Evolutionary conservation across 306 rosid genomes (phyloP).

Genomic region (Ormosia emarginata): DNA sequence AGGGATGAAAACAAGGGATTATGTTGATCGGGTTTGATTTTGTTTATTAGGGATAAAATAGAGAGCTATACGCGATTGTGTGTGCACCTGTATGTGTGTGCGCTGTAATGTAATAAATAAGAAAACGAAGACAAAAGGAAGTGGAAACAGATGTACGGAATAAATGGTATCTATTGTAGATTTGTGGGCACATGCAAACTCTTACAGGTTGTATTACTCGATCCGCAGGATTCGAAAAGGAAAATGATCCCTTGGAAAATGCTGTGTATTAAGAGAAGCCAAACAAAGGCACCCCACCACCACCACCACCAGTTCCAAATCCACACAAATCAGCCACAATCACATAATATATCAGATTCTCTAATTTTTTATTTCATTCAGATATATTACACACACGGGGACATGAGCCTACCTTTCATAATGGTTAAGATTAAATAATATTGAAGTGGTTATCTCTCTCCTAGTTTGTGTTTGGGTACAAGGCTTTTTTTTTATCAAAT

Average conservation of each 20-base stretch:
- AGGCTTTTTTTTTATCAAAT: too few species aligned
- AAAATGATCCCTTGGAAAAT: conserved; percentile 36
- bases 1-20: conserved; percentile 47
- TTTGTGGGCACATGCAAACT: conserved; percentile 75
- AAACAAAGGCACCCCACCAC: conserved; percentile 20
- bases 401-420: conserved; percentile 41
- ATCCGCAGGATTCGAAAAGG: conserved; percentile 39
- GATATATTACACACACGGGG: conserved; percentile 41
- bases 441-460: neutral
- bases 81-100: conserved; percentile 3
- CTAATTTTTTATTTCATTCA: conserved; percentile 9
- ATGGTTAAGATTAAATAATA: conserved; percentile 26
- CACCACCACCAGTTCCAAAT: conserved; percentile 39
- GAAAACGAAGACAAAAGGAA: conserved; percentile 51
- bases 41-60: conserved; percentile 12
- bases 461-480: neutral
- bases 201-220: conserved; percentile 35
- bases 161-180: conserved; percentile 74
- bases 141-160: conserved; percentile 80
- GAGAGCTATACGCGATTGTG: neutral
- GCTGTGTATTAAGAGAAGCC: conserved; percentile 15
- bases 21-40: conserved; percentile 40
- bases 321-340: conserved; percentile 51
- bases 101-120: neutral
- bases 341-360: conserved; percentile 49